phyloP scores from a whole-genome alignment of 192 early-diverging fungal species.

The Backusella tuberculispora region DNA sequence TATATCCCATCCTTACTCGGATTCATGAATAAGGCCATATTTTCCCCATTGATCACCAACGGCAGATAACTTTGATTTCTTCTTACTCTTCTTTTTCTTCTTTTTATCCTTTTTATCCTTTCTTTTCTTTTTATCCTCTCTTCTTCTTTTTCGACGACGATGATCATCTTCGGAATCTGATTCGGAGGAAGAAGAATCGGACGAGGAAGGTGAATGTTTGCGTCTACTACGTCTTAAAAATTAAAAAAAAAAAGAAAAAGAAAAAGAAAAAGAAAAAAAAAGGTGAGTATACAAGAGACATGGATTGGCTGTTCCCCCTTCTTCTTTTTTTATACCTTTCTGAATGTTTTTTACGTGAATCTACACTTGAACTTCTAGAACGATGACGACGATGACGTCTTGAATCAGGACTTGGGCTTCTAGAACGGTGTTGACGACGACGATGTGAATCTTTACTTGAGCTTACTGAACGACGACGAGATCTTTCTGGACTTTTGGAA shows the following conservation, averaged over 20 bases:
- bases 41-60: conserved; percentile 47
- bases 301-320: too few relatives aligned
- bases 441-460: too few relatives aligned
- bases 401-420: neutral
- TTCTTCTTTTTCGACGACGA: conserved; percentile 37
- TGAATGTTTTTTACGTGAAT: too few relatives aligned
- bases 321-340: neutral
- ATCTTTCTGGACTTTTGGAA: neutral
- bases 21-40: conserved; percentile 55
- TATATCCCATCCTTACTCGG: conserved; percentile 53
- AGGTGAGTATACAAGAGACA: too few relatives aligned
- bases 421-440: too few relatives aligned
- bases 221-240: neutral
- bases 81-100: conserved; percentile 47
- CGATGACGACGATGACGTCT: conserved; percentile 2
- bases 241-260: too few relatives aligned
- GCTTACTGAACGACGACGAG: neutral
- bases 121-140: conserved; percentile 44
- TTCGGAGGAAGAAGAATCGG: neutral
- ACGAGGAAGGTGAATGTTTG: neutral
- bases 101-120: conserved; percentile 34
- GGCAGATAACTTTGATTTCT: conserved; percentile 29
- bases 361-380: too few relatives aligned
- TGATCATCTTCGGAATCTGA: conserved; percentile 26
- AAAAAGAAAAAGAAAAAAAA: too few relatives aligned